These are phyloP conservation scores for Lodderomyces elongisporus DNA, from an alignment of 1,139 yeast species.

Conservation along the genomic window DNA sequence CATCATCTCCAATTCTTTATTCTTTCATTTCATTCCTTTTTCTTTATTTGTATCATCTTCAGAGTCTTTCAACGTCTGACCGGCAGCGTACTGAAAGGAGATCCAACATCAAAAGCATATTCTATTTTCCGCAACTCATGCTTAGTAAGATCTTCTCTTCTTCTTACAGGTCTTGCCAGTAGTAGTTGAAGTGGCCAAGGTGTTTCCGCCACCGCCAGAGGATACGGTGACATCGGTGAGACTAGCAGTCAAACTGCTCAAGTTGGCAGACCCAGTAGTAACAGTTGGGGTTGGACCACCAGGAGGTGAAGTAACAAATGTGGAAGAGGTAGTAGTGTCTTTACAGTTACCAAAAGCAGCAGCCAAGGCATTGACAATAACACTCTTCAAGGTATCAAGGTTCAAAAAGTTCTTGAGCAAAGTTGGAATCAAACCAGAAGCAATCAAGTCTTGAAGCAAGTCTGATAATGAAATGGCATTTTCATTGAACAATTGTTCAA, in stretches of 20 bases:
- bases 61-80: too few relatives aligned
- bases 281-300: slow-evolving; percentile 13
- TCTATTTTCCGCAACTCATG: too few relatives aligned
- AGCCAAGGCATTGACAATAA: slow-evolving; percentile 42
- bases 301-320: slow-evolving; percentile 16
- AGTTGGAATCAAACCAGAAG: slow-evolving; percentile 38
- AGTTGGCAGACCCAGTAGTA: slow-evolving; percentile 6
- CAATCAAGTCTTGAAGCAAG: slow-evolving; percentile 26
- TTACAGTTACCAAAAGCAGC: slow-evolving; percentile 43
- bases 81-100: too few relatives aligned
- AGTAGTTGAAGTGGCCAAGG: slow-evolving; percentile 2
- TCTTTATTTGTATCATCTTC: too few relatives aligned
- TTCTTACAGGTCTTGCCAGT: slow-evolving; percentile 7
- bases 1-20: too few relatives aligned
- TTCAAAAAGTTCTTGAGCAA: slow-evolving; percentile 39
- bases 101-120: too few relatives aligned
- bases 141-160: slow-evolving; percentile 10
- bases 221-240: slow-evolving; percentile 10
- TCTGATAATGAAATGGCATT: slow-evolving; percentile 27
- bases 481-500: slow-evolving; percentile 26
- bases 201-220: slow-evolving; percentile 6
- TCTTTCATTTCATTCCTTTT: too few relatives aligned
- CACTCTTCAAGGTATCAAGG: slow-evolving; percentile 35
- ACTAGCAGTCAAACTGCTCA: slow-evolving; percentile 3
- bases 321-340: slow-evolving; percentile 23